phyloP scores from a whole-genome alignment of 2,329 filamentous ascomycete genomes.

The Lasiodiplodia gonubiensis region DNA sequence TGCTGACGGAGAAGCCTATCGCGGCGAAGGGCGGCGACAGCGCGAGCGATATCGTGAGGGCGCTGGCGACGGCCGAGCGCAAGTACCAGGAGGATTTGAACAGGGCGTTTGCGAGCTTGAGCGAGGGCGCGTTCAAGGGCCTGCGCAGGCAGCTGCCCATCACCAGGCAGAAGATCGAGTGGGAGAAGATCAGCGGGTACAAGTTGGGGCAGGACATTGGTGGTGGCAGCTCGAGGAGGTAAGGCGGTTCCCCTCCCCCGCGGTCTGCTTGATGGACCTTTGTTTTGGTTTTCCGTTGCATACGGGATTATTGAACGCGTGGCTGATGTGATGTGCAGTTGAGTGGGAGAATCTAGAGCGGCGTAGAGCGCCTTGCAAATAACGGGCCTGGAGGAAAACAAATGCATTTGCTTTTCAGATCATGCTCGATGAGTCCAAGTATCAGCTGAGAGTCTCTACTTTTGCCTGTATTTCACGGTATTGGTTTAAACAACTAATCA shows the following conservation, averaged over 20 bases:
- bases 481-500: too few relatives aligned
- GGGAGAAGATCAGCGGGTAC: conserved; percentile 97
- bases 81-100: conserved; percentile 97
- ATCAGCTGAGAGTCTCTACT: neutral
- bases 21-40: conserved; percentile 58
- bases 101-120: conserved; percentile 82
- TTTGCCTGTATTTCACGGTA: neutral
- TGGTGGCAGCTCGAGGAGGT: conserved; percentile 45
- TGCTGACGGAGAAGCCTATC: conserved; percentile 84
- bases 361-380: neutral
- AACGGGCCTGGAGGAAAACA: neutral
- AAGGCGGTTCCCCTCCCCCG: neutral
- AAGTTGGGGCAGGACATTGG: conserved; percentile 59
- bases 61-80: conserved; percentile 81
- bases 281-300: too few relatives aligned
- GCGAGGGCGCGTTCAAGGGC: conserved; percentile 94
- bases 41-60: conserved; percentile 73
- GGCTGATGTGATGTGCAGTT: conserved; percentile 9
- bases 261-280: too few relatives aligned
- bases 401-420: neutral
- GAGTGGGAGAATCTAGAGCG: neutral
- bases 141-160: conserved; percentile 91
- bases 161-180: conserved; percentile 98
- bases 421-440: neutral
- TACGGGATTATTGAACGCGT: too few relatives aligned